phyloP scores from a whole-genome alignment of 768 basidiomycete genomes.

The Harrya chromipes region DNA sequence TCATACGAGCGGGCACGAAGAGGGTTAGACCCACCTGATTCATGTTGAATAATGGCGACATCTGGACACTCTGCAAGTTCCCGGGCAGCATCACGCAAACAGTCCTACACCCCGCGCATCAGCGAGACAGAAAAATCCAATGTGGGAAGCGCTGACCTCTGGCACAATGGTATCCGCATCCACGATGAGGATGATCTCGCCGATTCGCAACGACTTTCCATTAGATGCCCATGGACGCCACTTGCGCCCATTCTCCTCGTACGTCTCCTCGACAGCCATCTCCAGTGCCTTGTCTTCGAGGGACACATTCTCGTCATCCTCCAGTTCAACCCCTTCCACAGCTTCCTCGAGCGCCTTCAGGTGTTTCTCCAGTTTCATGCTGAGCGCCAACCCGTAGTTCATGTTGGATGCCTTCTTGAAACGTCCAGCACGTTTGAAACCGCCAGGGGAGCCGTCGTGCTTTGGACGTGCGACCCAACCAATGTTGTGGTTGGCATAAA shows the following conservation, averaged over 20 bases:
- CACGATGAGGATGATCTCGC: slow-evolving; percentile 78
- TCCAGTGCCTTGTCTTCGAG: slow-evolving; percentile 72
- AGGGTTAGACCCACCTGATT: slow-evolving; percentile 50
- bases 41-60: slow-evolving; percentile 90
- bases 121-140: neutral
- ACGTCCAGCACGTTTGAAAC: slow-evolving; percentile 53
- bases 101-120: slow-evolving; percentile 50
- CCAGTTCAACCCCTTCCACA: slow-evolving; percentile 40
- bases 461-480: slow-evolving; percentile 60
- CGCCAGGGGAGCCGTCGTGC: slow-evolving; percentile 32
- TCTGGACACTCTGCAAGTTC: slow-evolving; percentile 82
- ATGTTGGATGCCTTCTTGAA: slow-evolving; percentile 96
- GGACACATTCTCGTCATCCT: slow-evolving; percentile 32
- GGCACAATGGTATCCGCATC: slow-evolving; percentile 90
- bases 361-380: slow-evolving; percentile 34
- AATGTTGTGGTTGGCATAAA: slow-evolving; percentile 55
- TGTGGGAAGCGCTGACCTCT: slow-evolving; percentile 36
- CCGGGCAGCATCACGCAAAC: slow-evolving; percentile 85
- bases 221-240: slow-evolving; percentile 80
- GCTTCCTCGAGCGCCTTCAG: slow-evolving; percentile 46
- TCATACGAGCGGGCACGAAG: neutral
- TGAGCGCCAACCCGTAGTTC: slow-evolving; percentile 66
- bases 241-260: slow-evolving; percentile 50
- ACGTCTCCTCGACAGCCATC: slow-evolving; percentile 72
- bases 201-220: slow-evolving; percentile 69